Evolutionary conservation across 1,284 basidiomycete genomes (phyloP), one percentile per base, ranked within the genome.

Genomic region (Sporisorium exsertum): DNA sequence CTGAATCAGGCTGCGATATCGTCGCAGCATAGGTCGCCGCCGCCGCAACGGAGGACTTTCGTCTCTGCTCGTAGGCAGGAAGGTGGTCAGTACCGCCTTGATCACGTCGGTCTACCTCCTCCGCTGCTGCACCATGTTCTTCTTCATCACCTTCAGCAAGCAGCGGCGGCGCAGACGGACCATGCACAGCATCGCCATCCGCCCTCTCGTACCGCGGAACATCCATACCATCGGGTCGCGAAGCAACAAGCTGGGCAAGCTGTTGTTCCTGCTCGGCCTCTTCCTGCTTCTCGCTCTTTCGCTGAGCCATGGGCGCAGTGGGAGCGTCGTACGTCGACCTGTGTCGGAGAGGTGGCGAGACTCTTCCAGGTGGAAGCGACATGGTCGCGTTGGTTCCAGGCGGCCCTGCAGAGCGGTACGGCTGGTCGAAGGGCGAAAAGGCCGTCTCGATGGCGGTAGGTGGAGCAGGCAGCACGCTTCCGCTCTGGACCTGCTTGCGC

Each of bases 391-490:
- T 33, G 5, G 24, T 6, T 5, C 58, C 47, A 18, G 71, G 70
- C 4, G 71, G 69, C 5, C 54, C 45, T 12, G 61, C 12, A 22
- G 61, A 24, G 7, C 71, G 63, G 40, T 80, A 80, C 0, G 79
- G 79, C 59, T 79, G 54, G 32, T 80, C 79, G 43, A 80, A 80
- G 15, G 61, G 79, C 40, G 77, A 80, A 24, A 79, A 80, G 4
- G 77, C 61, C 2, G 77, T 35, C 22, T 72, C 51, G 24, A 77
- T 37, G 1, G 77, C 53, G 3, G 53, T 46, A 1, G 78, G 79
- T 22, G 79, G 78, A 0, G 68, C 77, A 16, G 79, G 79, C 5
- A 73, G 51, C 24, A 63, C 2, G 16, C 49, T 51, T 12, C 46
- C 27, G 16, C 47, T n/a, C 64, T 77, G 43, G 7, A 33, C 32